Base-by-base conservation (phyloP, 2,329 filamentous ascomycete species). In the Colletotrichum phormii region DNA sequence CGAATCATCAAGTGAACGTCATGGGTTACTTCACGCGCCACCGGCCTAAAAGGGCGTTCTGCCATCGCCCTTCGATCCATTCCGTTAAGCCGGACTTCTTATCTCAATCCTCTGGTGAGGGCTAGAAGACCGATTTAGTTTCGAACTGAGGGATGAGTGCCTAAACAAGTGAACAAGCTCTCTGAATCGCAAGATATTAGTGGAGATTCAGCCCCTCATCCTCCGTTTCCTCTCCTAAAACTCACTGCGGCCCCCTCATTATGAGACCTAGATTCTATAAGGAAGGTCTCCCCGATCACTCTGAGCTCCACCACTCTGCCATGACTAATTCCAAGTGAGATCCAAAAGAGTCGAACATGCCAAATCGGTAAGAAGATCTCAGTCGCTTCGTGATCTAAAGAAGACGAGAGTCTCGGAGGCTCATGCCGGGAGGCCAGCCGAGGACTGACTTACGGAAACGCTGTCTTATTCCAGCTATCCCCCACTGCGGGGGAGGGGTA, bases 401-500 rank as follows among this genome's bases (percentile, higher is more conserved):
- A 24, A 13, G 5, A 63, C 2, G 24, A 49, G 9, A 51, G 37
- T 7, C 37, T 42, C 15, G 37, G 15, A 1, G 13, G 2, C 37
- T 24, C 22, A 42, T 22, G 13, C 18, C 5, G 35, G 59, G 9
- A 68, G 2, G 37, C 12, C 31, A 55, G 12, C 15, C 33, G 12
- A 64, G n/a, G 24, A 24, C 26, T 24, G 15, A 8, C 11, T 37
- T 26, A 12, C 42, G 60, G 37, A 24, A 46, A 51, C 37, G 18
- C 3, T 35, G 22, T 15, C 53, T 49, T 12, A 35, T 46, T 5
- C 29, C 31, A 53, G 42, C 3, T 15, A 4, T 24, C 67, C 55
- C 15, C 64, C 22, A 55, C 46, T 55, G 67, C 49, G 67, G 67
- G 63, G 55, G 54, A 54, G 67, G 62, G 62, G 62, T 33, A 66